Evolutionary conservation across 306 rosid genomes (phyloP).

Genomic region (Quercus variabilis): DNA sequence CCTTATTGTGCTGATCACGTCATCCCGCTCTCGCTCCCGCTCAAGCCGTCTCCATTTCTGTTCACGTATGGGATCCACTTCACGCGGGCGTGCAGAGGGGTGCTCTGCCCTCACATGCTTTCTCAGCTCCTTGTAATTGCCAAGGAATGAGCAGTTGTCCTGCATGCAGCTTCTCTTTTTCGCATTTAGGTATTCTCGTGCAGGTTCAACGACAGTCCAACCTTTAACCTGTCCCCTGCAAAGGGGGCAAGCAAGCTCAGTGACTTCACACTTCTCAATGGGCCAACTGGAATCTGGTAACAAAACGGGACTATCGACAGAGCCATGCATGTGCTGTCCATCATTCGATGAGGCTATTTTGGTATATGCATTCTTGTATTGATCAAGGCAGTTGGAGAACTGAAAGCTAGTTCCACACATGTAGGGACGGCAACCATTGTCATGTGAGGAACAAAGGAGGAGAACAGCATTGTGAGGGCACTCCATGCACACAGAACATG

Average conservation of each 20-base stretch:
- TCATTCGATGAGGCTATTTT: conserved; percentile 40
- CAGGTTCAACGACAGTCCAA: conserved; percentile 97
- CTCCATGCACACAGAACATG: conserved; percentile 98
- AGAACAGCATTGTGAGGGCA: conserved; percentile 97
- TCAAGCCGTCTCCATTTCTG: conserved; percentile 97
- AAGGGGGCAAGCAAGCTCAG: conserved; percentile 73
- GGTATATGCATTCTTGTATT: conserved; percentile 79
- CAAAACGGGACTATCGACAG: conserved; percentile 28
- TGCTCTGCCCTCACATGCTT: conserved; percentile 83
- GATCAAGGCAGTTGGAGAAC: conserved; percentile 89
- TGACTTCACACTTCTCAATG: conserved; percentile 42
- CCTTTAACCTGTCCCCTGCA: conserved; percentile 94
- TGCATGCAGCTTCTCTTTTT: conserved; percentile 93
- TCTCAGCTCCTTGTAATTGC: conserved; percentile 83
- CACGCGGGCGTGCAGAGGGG: conserved; percentile 79
- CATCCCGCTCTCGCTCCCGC: conserved; percentile 89
- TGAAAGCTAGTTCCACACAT: conserved; percentile 88
- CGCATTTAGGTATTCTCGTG: conserved; percentile 75
- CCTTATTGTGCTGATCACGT: conserved; percentile 90
- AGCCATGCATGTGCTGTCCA: conserved; percentile 41
- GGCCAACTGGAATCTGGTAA: conserved; percentile 40
- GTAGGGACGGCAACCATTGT: conserved; percentile 87
- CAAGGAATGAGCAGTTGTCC: conserved; percentile 74
- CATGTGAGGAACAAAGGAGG: conserved; percentile 82
- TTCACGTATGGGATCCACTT: conserved; percentile 79